Evolutionary conservation across 2,329 filamentous ascomycete genomes (phyloP).

Genomic region (Colletotrichum cordylinicola): DNA sequence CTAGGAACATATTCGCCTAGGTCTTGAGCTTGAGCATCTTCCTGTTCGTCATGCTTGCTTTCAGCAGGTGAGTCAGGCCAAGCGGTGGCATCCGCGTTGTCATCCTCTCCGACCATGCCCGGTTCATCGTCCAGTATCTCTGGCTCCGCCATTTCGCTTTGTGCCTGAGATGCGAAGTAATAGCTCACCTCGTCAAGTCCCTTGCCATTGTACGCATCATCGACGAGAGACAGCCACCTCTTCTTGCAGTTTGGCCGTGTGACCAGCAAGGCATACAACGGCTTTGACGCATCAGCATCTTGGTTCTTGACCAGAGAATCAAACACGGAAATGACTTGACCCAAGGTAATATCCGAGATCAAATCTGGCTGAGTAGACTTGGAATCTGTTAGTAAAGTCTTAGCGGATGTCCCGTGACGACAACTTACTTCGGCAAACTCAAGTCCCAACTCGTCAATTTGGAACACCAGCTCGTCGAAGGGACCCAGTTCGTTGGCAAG

Average conservation of each 20-base stretch:
- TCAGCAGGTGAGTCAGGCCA: conserved; percentile 12
- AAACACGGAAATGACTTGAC: conserved; percentile 47
- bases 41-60: conserved; percentile 3
- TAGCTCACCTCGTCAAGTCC: conserved; percentile 47
- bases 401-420: neutral
- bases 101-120: conserved; percentile 21
- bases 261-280: conserved; percentile 48
- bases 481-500: conserved; percentile 49
- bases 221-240: conserved; percentile 43
- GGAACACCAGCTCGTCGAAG: conserved; percentile 56
- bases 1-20: neutral
- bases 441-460: conserved; percentile 56
- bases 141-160: conserved; percentile 25
- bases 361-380: conserved; percentile 41
- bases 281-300: conserved; percentile 41
- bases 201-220: conserved; percentile 46
- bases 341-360: conserved; percentile 41
- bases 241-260: conserved; percentile 43
- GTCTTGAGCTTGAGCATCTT: neutral
- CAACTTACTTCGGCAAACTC: conserved; percentile 57
- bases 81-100: conserved; percentile 10
- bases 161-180: conserved; percentile 33
- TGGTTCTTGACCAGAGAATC: conserved; percentile 50
- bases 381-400: conserved; percentile 28
- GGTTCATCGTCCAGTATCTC: conserved; percentile 23